phyloP scores from a whole-genome alignment of 163 green algal genomes.

The Smithsoniella earleae region DNA sequence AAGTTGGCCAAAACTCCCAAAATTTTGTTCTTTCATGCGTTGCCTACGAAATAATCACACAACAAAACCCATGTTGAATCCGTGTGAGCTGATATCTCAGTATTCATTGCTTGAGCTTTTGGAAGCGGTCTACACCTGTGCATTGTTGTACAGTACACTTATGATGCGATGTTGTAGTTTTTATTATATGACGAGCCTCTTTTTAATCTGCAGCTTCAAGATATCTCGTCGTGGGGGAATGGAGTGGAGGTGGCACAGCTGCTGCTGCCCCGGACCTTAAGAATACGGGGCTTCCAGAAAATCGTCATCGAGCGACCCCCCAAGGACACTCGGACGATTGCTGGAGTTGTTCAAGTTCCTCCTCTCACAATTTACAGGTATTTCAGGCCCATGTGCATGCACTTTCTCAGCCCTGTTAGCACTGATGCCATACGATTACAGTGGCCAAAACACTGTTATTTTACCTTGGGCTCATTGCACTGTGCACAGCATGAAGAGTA shows the following conservation, averaged over 20 bases:
- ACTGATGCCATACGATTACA: neutral
- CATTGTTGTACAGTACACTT: too few species aligned
- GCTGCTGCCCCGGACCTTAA: constrained; percentile 35
- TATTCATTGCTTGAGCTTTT: too few species aligned
- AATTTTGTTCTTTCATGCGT: too few species aligned
- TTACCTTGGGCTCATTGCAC: too few species aligned
- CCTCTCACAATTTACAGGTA: constrained; percentile 39
- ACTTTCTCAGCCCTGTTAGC: neutral
- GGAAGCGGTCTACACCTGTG: too few species aligned
- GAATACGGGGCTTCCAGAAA: neutral
- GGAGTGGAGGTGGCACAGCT: constrained; percentile 35
- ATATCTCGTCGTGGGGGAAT: constrained; percentile 39
- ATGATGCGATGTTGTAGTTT: too few species aligned
- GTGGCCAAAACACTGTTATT: neutral
- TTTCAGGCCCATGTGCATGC: neutral
- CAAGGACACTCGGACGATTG: constrained; percentile 36
- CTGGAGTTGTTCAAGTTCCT: constrained; percentile 37
- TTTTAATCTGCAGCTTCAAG: constrained; percentile 38
- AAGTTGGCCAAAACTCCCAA: too few species aligned
- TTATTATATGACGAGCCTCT: too few species aligned
- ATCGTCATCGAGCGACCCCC: constrained; percentile 32
- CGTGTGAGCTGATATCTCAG: too few species aligned
- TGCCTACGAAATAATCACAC: too few species aligned
- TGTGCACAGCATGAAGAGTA: too few species aligned
- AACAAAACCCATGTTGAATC: too few species aligned